Percentiles rank a stretch among this genome's conserved stretches.
Conservation (phyloP, 345 rosid genomes). For the Citrus reticulata region DNA sequence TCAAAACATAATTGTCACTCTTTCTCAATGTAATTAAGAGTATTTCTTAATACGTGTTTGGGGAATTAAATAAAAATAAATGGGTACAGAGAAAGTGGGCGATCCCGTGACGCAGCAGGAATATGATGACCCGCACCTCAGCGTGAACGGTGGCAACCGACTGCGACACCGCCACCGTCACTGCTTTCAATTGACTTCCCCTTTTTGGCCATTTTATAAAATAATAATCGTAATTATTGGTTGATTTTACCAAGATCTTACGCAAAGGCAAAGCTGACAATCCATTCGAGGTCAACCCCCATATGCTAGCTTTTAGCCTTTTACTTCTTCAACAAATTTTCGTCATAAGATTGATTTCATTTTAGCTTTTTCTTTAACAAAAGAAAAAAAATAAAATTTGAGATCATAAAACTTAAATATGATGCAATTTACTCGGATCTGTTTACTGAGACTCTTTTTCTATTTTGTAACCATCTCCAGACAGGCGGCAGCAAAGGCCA, state of each 20-base stretch:
- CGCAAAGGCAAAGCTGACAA: background rate
- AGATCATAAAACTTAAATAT: too few relatives aligned
- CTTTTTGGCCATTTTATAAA: background rate
- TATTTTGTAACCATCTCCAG: too few relatives aligned
- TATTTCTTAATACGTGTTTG: background rate
- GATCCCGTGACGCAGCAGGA: conserved; percentile 16
- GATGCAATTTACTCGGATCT: too few relatives aligned
- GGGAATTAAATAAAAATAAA: background rate
- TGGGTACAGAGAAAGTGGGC: background rate
- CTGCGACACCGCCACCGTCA: conserved; percentile 2
- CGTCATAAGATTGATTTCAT: too few relatives aligned
- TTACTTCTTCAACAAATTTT: background rate
- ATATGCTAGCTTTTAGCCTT: background rate
- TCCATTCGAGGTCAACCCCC: background rate
- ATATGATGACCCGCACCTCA: background rate
- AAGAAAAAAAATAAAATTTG: too few relatives aligned
- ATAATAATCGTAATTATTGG: too few relatives aligned
- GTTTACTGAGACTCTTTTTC: too few relatives aligned
- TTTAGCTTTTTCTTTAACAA: too few relatives aligned
- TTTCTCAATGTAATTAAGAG: too few relatives aligned
- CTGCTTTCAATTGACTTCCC: background rate
- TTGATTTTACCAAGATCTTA: background rate
- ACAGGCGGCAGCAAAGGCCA: background rate
- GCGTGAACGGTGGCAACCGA: background rate
- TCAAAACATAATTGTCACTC: too few relatives aligned